Evolutionary conservation across 768 basidiomycete species (phyloP).

Genomic region (Roridomyces roridus): DNA sequence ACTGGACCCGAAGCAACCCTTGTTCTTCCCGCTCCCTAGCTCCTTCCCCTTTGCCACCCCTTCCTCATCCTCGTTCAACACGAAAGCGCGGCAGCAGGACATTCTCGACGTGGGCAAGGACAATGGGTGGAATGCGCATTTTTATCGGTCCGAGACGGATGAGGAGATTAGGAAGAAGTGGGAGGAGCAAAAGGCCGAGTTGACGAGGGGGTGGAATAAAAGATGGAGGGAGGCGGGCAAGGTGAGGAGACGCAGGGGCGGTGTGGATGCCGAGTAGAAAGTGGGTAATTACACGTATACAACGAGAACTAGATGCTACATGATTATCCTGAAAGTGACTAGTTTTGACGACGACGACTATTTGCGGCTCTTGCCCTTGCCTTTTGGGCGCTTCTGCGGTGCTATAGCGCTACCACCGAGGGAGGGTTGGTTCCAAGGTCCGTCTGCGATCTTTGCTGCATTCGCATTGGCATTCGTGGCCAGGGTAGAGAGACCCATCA

Average conservation of each 20-base stretch:
- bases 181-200: slow-evolving; percentile 69
- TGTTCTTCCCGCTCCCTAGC: slow-evolving; percentile 66
- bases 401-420: slow-evolving; percentile 28
- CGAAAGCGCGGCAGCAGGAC: slow-evolving; percentile 48
- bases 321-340: slow-evolving; percentile 1
- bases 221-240: slow-evolving; percentile 79
- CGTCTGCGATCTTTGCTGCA: slow-evolving; percentile 30
- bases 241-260: slow-evolving; percentile 58
- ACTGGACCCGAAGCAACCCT: slow-evolving; percentile 58
- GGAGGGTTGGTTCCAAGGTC: slow-evolving; percentile 44
- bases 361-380: slow-evolving; percentile 33
- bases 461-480: slow-evolving; percentile 14
- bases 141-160: slow-evolving; percentile 56
- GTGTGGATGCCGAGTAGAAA: slow-evolving; percentile 33
- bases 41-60: slow-evolving; percentile 25
- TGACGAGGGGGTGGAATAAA: slow-evolving; percentile 82
- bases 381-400: slow-evolving; percentile 32
- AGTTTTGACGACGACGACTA: neutral
- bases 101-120: slow-evolving; percentile 55
- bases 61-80: slow-evolving; percentile 16
- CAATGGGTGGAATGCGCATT: slow-evolving; percentile 57
- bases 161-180: slow-evolving; percentile 72
- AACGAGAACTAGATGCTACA: slow-evolving; percentile 20
- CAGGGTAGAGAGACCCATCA: slow-evolving; percentile 49
- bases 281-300: no score